Base-by-base conservation (phyloP, 1,284 basidiomycete genomes). In the Malassezia cuniculi region DNA sequence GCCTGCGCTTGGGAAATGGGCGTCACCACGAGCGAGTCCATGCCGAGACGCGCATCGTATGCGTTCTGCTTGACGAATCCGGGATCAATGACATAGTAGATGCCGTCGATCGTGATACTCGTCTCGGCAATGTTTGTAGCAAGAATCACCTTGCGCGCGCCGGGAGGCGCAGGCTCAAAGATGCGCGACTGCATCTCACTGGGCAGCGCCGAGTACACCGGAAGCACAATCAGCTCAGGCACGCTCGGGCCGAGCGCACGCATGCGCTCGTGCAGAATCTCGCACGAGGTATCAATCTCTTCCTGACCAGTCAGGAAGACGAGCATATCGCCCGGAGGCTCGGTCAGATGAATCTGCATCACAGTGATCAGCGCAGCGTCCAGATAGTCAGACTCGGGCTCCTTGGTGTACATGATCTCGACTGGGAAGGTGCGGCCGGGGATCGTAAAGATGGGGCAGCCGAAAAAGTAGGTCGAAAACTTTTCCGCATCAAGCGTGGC, bases 121-220 rank as follows among this genome's bases (percentile, higher is more conserved):
- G 93, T 97, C 72, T 99, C 93, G 6, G 93, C 93, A 44, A 97
- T 90, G 70, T 97, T 99, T 21, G 93, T 99, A 4, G 93, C 90
- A 51, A 99, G 82, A 56, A 97, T 85, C 47, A 93, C 86, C 71
- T 97, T 97, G 47, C 93, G 81, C 12, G 87, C 80, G 24, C 90
- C 93, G 3, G 87, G 86, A 10, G 90, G 90, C 0, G 93, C 85
- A 0, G 90, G 87, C 51, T 97, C 93, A 69, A 99, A 99, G 36
- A 99, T 93, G 27, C 83, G 76, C 3, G 85, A 87, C 69, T 99
- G 93, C 56, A 95, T 89, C 69, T 95, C 90, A 8, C 87, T 93
- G 5, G 93, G 90, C 21, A 97, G 76, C 26, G 89, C 86, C 31
- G 90, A 95, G 70, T 97, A 97, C 46, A 97, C 87, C 16, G 93